Conservation (phyloP, 2,329 filamentous ascomycete species). For the Grosmannia penicillata region DNA sequence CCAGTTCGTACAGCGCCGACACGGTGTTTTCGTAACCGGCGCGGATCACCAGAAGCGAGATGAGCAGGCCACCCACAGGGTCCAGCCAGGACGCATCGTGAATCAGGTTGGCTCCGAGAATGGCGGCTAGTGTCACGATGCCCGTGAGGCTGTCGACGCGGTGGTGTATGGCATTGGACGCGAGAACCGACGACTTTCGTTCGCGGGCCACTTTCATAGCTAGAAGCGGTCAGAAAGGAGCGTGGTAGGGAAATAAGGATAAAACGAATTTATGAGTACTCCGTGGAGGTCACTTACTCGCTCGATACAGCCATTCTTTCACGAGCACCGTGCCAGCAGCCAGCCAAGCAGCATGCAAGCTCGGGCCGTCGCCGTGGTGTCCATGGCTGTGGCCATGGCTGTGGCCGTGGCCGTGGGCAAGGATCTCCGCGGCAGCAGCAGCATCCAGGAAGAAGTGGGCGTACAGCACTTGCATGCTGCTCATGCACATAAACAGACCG, state of each 20-base stretch:
- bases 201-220: constrained; percentile 91
- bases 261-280: not conserved
- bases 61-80: constrained; percentile 81
- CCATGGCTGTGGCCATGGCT: constrained; percentile 49
- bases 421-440: constrained; percentile 33
- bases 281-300: constrained; percentile 56
- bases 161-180: constrained; percentile 92
- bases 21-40: constrained; percentile 79
- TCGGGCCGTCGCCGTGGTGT: constrained; percentile 53
- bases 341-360: constrained; percentile 88
- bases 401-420: constrained; percentile 44
- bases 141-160: constrained; percentile 91
- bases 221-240: constrained; percentile 19
- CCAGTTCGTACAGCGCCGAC: constrained; percentile 70
- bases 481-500: constrained; percentile 82
- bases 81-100: constrained; percentile 83
- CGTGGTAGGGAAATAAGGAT: not conserved
- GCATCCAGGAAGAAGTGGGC: constrained; percentile 58
- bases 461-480: constrained; percentile 55
- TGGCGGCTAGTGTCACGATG: constrained; percentile 79
- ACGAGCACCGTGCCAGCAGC: constrained; percentile 77
- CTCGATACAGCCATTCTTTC: constrained; percentile 95
- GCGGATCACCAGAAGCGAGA: constrained; percentile 84
- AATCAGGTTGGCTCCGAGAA: constrained; percentile 77
- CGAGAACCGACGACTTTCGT: constrained; percentile 88